These are phyloP conservation scores for Dryas drummondii DNA, from an alignment of 306 rosid genomes.

Conservation along the genomic window DNA sequence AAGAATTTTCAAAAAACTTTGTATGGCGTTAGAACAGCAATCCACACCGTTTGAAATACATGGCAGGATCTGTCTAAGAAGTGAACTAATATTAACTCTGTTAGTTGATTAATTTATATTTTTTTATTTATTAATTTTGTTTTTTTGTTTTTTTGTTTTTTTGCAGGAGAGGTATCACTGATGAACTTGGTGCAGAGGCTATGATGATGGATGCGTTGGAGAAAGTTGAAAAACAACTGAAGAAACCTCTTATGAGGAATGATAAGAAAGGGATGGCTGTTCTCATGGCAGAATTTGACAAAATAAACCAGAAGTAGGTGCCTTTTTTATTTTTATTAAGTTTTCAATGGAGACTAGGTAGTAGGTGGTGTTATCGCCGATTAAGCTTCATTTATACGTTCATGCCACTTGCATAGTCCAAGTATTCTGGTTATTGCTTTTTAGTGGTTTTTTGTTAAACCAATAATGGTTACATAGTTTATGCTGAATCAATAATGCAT, in stretches of 20 bases:
- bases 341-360: background rate
- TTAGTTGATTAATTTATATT: too few species aligned
- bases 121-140: too few species aligned
- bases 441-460: background rate
- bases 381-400: background rate
- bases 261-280: conserved; percentile 88
- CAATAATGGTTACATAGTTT: background rate
- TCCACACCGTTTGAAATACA: too few species aligned
- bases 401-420: background rate
- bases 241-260: conserved; percentile 81
- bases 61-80: too few species aligned
- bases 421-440: background rate
- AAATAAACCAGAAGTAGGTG: conserved; percentile 73
- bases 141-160: background rate
- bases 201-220: conserved; percentile 88
- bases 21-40: too few species aligned
- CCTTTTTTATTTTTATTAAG: background rate
- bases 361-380: background rate
- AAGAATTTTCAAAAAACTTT: too few species aligned
- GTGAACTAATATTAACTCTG: too few species aligned
- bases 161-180: conserved; percentile 74
- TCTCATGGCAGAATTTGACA: conserved; percentile 83
- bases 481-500: background rate
- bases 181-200: conserved; percentile 83
- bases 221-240: conserved; percentile 77